These are phyloP conservation scores for Collybiopsis confluens DNA, from an alignment of 768 basidiomycete genomes.

Conservation along the genomic window DNA sequence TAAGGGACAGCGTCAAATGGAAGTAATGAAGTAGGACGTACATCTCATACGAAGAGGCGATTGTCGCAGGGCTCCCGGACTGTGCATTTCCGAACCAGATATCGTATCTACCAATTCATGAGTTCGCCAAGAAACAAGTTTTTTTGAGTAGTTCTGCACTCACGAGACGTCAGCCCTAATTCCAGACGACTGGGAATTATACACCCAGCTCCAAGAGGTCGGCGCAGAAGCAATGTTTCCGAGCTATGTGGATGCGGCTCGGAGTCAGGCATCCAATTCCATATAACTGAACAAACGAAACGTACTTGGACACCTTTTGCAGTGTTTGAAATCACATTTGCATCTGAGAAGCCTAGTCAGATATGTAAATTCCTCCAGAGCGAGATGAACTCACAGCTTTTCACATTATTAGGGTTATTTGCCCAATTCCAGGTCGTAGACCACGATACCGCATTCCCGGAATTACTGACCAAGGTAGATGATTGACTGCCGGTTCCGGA, in stretches of 20 bases:
- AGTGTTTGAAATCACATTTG: conserved; percentile 42
- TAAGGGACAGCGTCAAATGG: too few species aligned
- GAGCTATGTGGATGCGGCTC: conserved; percentile 36
- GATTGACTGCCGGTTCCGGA: conserved; percentile 44
- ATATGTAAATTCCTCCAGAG: background rate
- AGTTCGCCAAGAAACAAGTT: background rate
- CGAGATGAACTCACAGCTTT: conserved; percentile 41
- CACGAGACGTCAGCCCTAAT: conserved; percentile 54
- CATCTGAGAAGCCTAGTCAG: conserved; percentile 26
- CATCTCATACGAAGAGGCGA: conserved; percentile 51
- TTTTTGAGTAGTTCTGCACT: conserved; percentile 10
- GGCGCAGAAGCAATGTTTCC: conserved; percentile 38
- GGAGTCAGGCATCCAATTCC: too few species aligned
- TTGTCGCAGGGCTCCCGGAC: conserved; percentile 40
- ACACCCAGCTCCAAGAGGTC: conserved; percentile 49
- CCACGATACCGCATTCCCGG: conserved; percentile 44
- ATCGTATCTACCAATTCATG: conserved; percentile 49
- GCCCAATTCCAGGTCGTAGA: conserved; percentile 51
- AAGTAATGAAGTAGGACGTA: conserved; percentile 18
- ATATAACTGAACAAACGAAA: too few species aligned
- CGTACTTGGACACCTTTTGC: conserved; percentile 51
- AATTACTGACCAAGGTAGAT: conserved; percentile 39
- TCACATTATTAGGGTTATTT: conserved; percentile 45
- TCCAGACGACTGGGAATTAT: conserved; percentile 36
- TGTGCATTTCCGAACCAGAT: conserved; percentile 47